A percentile compares a stretch with the other conserved stretches of the same genome.
Conservation (phyloP, 257 asterid species). For the Petunia axillaris region DNA sequence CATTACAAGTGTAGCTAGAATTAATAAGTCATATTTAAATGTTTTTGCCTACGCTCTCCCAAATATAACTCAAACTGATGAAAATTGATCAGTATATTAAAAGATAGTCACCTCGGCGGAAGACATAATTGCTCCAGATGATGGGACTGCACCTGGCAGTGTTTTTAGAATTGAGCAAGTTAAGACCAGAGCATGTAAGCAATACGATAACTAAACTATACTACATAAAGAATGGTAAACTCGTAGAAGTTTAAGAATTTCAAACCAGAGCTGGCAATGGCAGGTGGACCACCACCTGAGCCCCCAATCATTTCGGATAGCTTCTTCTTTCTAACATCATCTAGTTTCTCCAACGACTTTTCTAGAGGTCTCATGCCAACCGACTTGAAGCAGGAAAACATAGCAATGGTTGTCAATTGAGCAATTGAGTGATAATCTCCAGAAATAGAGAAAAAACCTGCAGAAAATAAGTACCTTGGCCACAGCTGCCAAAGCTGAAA, state of each 20-base stretch:
- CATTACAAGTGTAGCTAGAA: neutral
- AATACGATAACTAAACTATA: conserved; percentile 2
- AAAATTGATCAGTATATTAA: conserved; percentile 19
- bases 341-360: conserved; percentile 88
- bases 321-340: conserved; percentile 89
- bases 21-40: neutral
- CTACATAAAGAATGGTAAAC: conserved; percentile 11
- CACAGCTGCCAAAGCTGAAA: conserved; percentile 89
- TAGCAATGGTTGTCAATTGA: neutral
- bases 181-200: neutral
- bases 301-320: conserved; percentile 95
- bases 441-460: conserved; percentile 29
- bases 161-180: conserved; percentile 32
- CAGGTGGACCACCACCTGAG: conserved; percentile 60
- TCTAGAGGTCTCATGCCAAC: conserved; percentile 99
- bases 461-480: conserved; percentile 67
- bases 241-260: conserved; percentile 21
- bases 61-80: neutral
- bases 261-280: conserved; percentile 63
- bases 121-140: conserved; percentile 58
- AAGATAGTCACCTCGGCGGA: conserved; percentile 55
- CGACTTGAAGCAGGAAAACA: conserved; percentile 49
- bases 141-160: conserved; percentile 54
- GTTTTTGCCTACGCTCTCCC: neutral
- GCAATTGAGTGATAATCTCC: conserved; percentile 13